phyloP scores from a whole-genome alignment of 108 stramenopile genomes.

The Poteriospumella lacustris region DNA sequence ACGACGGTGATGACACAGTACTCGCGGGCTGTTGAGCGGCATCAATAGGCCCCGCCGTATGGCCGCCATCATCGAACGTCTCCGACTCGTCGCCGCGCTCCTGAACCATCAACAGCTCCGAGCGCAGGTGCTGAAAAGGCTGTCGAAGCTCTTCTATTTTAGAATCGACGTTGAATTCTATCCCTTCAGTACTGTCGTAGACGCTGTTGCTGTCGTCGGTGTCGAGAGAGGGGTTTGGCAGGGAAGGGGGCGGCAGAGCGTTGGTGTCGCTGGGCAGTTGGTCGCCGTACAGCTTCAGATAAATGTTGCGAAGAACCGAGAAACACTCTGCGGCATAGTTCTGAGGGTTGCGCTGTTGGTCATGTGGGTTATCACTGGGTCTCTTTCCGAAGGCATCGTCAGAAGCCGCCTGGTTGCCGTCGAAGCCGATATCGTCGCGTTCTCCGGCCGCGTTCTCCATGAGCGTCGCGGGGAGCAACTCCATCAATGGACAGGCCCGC shows the following conservation, averaged over 20 bases:
- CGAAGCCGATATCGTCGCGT: neutral
- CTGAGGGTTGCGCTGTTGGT: neutral
- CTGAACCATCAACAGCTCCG: neutral
- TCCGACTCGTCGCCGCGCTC: neutral
- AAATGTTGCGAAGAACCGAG: neutral
- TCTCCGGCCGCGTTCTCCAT: neutral
- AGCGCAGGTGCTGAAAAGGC: neutral
- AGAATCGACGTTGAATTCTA: neutral
- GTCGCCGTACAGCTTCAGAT: neutral
- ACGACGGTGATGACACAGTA: too few species aligned
- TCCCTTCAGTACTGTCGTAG: too few species aligned
- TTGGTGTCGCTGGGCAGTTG: too few species aligned
- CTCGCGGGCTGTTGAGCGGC: too few species aligned
- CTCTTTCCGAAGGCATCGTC: too few species aligned
- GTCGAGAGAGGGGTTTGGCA: too few species aligned
- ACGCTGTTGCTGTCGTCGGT: too few species aligned
- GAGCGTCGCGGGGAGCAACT: neutral
- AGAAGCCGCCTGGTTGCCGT: neutral
- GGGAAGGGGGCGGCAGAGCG: too few species aligned
- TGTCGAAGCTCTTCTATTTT: neutral
- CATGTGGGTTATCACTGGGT: too few species aligned
- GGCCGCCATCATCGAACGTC: too few species aligned
- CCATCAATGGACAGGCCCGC: slow-evolving; percentile 11
- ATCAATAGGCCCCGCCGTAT: too few species aligned
- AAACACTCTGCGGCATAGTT: slow-evolving; percentile 6